Percentiles rank a stretch among this genome's conserved stretches.
These are phyloP conservation scores for Amphicarpaea edgeworthii DNA, from an alignment of 306 rosid species.

Conservation along the genomic window DNA sequence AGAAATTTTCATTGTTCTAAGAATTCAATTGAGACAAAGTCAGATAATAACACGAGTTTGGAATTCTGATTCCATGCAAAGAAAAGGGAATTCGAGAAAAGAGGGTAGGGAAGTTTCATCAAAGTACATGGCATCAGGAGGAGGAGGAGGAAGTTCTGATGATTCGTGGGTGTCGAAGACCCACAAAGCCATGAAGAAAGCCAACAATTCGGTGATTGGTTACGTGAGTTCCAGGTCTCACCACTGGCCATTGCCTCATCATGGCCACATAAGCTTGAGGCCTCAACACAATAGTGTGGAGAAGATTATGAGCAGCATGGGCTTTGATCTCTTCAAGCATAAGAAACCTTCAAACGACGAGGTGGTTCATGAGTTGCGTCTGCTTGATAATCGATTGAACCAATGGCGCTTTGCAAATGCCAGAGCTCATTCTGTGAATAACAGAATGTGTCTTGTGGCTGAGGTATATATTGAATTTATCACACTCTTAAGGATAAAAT, in stretches of 20 bases:
- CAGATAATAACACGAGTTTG: slow-evolving; percentile 26
- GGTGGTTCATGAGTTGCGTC: slow-evolving; percentile 54
- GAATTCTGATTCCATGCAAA: not conserved
- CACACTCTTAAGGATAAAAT: no score
- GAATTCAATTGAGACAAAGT: slow-evolving; percentile 41
- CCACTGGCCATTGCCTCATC: slow-evolving; percentile 84
- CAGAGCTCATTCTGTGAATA: slow-evolving; percentile 52
- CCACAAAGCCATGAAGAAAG: slow-evolving; percentile 53
- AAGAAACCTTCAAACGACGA: slow-evolving; percentile 54
- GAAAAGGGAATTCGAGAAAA: slow-evolving; percentile 41
- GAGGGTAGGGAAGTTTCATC: slow-evolving; percentile 57
- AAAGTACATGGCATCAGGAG: slow-evolving; percentile 51
- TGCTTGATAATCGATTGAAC: slow-evolving; percentile 60
- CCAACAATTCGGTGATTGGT: slow-evolving; percentile 57
- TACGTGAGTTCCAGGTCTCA: slow-evolving; percentile 62
- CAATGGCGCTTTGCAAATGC: slow-evolving; percentile 79
- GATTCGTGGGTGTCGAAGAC: slow-evolving; percentile 50
- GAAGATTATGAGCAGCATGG: slow-evolving; percentile 63
- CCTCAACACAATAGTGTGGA: slow-evolving; percentile 60
- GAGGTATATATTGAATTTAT: slow-evolving; percentile 59
- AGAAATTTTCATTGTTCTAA: slow-evolving; percentile 43
- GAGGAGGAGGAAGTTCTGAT: slow-evolving; percentile 46
- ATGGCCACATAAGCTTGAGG: slow-evolving; percentile 51
- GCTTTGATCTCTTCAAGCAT: slow-evolving; percentile 62
- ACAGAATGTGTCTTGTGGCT: slow-evolving; percentile 38